phyloP scores from a whole-genome alignment of 2,329 filamentous ascomycete genomes.

The Ophiostoma tasmaniense region DNA sequence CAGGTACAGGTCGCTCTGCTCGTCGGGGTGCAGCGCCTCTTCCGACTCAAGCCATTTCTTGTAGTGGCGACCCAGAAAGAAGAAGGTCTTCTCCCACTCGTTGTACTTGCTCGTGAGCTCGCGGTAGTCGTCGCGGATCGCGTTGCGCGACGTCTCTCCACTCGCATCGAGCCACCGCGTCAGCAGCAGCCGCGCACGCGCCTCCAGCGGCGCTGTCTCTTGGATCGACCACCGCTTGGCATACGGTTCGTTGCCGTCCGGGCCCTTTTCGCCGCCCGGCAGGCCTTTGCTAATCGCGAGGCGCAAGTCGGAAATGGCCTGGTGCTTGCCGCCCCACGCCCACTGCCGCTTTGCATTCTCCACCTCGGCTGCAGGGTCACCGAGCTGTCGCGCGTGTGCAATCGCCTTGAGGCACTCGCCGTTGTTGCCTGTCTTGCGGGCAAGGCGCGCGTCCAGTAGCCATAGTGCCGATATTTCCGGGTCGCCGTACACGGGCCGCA shows the following conservation, averaged over 20 bases:
- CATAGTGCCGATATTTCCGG: conserved; percentile 74
- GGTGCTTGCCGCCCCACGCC: conserved; percentile 86
- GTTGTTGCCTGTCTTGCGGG: conserved; percentile 73
- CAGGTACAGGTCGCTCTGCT: conserved; percentile 67
- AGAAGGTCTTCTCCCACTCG: conserved; percentile 94
- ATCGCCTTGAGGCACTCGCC: conserved; percentile 92
- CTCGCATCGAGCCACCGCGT: conserved; percentile 95
- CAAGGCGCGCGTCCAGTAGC: conserved; percentile 76
- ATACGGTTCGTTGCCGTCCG: not conserved
- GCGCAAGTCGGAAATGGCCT: conserved; percentile 86
- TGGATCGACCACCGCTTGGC: conserved; percentile 8
- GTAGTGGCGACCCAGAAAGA: conserved; percentile 94
- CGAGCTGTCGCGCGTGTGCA: conserved; percentile 74
- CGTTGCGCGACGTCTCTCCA: conserved; percentile 81
- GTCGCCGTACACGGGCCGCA: conserved; percentile 58
- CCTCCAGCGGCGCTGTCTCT: conserved; percentile 39
- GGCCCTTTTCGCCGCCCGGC: not conserved
- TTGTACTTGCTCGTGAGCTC: conserved; percentile 61
- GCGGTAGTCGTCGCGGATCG: conserved; percentile 74
- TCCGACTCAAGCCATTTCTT: conserved; percentile 92
- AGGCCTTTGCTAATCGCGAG: conserved; percentile 56
- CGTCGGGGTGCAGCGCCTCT: conserved; percentile 63
- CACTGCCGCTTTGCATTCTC: conserved; percentile 90
- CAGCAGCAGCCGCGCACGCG: conserved; percentile 74
- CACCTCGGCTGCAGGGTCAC: conserved; percentile 80